phyloP scores from a whole-genome alignment of 305 asterid genomes.

The Fraxinus platypoda region DNA sequence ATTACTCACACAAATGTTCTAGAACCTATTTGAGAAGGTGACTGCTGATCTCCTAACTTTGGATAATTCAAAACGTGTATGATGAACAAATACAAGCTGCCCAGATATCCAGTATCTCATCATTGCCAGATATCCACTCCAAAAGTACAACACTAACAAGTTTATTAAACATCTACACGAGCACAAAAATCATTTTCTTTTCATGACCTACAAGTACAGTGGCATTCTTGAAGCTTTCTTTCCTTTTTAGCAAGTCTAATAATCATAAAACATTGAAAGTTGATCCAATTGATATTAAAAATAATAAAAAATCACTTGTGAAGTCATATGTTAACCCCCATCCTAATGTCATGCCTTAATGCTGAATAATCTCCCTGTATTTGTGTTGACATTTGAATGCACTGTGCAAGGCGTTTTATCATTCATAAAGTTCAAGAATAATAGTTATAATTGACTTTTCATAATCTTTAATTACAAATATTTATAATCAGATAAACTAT shows the following conservation, averaged over 20 bases:
- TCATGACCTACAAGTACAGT: neutral
- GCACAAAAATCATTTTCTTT: neutral
- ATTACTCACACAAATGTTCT: neutral
- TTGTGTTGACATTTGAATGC: neutral
- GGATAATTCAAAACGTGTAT: neutral
- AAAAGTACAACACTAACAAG: neutral
- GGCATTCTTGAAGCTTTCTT: neutral
- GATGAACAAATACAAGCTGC: neutral
- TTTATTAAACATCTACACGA: neutral
- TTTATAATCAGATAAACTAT: neutral
- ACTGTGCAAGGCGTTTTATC: neutral
- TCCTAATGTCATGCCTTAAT: neutral
- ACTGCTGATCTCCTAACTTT: neutral
- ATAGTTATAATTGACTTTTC: neutral
- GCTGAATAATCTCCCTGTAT: neutral
- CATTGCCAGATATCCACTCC: neutral
- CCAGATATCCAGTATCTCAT: neutral
- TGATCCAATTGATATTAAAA: neutral
- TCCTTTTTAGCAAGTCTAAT: neutral
- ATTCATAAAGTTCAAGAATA: neutral
- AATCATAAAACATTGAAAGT: neutral
- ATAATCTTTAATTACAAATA: neutral
- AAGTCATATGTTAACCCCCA: neutral
- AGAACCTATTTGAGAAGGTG: neutral
- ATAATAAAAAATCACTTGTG: neutral